These are phyloP conservation scores for Candida khao-thaluensis DNA, from an alignment of 805 yeast genomes.

Conservation along the genomic window DNA sequence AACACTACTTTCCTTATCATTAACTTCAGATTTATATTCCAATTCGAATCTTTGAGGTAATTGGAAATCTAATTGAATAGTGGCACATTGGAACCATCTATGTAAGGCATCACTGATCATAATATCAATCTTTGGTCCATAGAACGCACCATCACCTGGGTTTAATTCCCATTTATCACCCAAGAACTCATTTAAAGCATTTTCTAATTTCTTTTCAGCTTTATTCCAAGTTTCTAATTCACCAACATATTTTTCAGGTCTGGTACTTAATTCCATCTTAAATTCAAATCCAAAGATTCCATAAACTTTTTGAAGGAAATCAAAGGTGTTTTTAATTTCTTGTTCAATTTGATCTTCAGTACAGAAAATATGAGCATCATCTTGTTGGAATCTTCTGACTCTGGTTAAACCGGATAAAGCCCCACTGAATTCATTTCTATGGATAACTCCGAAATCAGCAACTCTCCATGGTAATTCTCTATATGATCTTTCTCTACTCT, in stretches of 20 bases:
- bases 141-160: conserved; percentile 97
- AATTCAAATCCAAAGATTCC: conserved; percentile 93
- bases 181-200: conserved; percentile 74
- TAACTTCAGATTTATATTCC: conserved; percentile 67
- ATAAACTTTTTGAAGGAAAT: conserved; percentile 79
- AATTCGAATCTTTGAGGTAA: conserved; percentile 91
- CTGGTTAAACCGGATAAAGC: conserved; percentile 89
- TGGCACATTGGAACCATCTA: conserved; percentile 99
- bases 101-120: conserved; percentile 90
- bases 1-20: conserved; percentile 55
- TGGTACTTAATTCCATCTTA: conserved; percentile 94
- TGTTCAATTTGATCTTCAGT: conserved; percentile 83
- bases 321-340: conserved; percentile 82
- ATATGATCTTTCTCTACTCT: conserved; percentile 90
- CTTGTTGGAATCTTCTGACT: conserved; percentile 98
- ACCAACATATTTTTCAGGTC: conserved; percentile 97
- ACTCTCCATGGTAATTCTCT: conserved; percentile 98
- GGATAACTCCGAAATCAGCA: conserved; percentile 96
- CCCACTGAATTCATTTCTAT: conserved; percentile 95
- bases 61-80: conserved; percentile 98
- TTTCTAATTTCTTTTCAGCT: conserved; percentile 83
- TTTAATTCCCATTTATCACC: conserved; percentile 89
- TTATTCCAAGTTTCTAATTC: conserved; percentile 90
- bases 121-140: conserved; percentile 95
- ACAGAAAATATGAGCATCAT: conserved; percentile 98